Conservation (phyloP, 768 basidiomycete genomes). For the Myochromella boudieri region DNA sequence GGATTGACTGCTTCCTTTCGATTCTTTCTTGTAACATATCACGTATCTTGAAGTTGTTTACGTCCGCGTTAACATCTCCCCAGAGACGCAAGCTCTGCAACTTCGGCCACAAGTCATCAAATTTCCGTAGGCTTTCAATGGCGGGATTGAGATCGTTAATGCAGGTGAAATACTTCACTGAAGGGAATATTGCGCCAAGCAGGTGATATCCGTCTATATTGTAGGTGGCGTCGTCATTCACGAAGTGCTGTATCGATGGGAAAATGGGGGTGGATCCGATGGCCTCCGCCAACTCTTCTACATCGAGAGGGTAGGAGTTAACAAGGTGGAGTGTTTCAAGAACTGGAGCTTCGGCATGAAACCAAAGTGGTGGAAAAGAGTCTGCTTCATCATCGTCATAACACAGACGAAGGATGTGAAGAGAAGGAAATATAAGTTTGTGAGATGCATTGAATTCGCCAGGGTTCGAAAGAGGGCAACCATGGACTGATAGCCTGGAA, state of each 20-base stretch:
- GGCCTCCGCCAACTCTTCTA: not conserved
- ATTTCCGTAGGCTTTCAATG: not conserved
- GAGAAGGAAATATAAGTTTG: not conserved
- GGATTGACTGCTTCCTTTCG: not conserved
- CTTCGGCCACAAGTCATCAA: not conserved
- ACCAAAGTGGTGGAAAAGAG: not conserved
- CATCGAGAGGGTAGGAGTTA: not conserved
- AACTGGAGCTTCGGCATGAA: not conserved
- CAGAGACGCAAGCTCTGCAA: not conserved
- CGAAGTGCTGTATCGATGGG: too few species aligned
- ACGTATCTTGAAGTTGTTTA: not conserved
- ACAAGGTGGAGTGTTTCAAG: not conserved
- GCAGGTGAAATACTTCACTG: not conserved
- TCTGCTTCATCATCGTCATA: not conserved
- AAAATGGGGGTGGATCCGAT: not conserved
- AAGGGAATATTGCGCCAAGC: too few species aligned
- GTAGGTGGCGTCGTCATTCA: too few species aligned
- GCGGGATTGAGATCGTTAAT: not conserved
- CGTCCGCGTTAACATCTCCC: not conserved
- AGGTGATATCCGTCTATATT: too few species aligned
- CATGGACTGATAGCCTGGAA: too few species aligned
- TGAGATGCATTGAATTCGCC: too few species aligned
- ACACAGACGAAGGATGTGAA: not conserved
- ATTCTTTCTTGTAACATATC: not conserved
- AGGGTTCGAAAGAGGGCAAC: too few species aligned